phyloP scores from a whole-genome alignment of 2,329 filamentous ascomycete genomes.

The Graphiopsis chlorocephala region DNA sequence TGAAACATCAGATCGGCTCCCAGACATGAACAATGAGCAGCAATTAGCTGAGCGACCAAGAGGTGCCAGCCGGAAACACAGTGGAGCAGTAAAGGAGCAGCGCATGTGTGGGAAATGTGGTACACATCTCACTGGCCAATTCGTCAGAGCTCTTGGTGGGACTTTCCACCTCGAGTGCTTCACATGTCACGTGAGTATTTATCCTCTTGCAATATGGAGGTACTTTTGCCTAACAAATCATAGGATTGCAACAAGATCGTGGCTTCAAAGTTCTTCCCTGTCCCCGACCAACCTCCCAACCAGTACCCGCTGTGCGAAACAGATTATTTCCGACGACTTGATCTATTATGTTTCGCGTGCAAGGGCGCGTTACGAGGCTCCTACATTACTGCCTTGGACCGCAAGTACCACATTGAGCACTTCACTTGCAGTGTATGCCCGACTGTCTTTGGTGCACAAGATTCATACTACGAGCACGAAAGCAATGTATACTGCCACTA shows the following conservation, averaged over 20 bases:
- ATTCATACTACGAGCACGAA: slow-evolving; percentile 98
- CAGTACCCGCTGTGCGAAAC: slow-evolving; percentile 97
- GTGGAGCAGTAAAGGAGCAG: slow-evolving; percentile 29
- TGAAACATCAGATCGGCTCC: neutral
- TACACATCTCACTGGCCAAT: slow-evolving; percentile 86
- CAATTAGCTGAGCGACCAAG: slow-evolving; percentile 10
- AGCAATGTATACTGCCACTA: slow-evolving; percentile 97
- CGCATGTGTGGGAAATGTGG: slow-evolving; percentile 76
- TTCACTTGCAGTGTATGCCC: slow-evolving; percentile 97
- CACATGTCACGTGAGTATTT: slow-evolving; percentile 77
- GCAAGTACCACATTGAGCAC: slow-evolving; percentile 98
- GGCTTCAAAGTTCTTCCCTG: slow-evolving; percentile 97
- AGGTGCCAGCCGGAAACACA: slow-evolving; percentile 20
- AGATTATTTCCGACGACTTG: slow-evolving; percentile 91
- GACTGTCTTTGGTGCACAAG: slow-evolving; percentile 95
- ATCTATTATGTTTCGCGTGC: slow-evolving; percentile 87
- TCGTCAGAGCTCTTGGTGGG: slow-evolving; percentile 87
- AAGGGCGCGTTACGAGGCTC: slow-evolving; percentile 90
- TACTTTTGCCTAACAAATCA: slow-evolving; percentile 22
- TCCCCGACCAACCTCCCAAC: slow-evolving; percentile 81
- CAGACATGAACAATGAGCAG: slow-evolving; percentile 7
- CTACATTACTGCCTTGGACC: slow-evolving; percentile 95
- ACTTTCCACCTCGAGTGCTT: slow-evolving; percentile 98
- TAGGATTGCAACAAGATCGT: slow-evolving; percentile 97
- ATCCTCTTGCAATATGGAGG: neutral